Evolutionary conservation across 805 yeast genomes (phyloP), one percentile per base, ranked within the genome.

Genomic region (Teunomyces cretensis): DNA sequence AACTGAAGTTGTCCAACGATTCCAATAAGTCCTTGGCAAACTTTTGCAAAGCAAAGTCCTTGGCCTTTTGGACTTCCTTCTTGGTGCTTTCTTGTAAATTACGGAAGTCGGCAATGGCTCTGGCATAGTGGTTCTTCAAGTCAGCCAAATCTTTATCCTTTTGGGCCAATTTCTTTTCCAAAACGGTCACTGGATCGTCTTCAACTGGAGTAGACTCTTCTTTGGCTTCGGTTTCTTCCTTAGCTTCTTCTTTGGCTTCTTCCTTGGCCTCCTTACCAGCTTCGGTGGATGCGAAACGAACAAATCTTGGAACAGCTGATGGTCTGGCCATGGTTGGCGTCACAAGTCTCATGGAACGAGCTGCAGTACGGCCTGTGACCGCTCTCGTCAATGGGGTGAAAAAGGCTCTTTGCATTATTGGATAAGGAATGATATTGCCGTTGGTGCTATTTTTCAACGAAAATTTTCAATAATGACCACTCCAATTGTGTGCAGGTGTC

Each of bases 101-200:
- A 58, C 96, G 82, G 83, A 89, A 91, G 66, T 90, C 97, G 19
- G 97, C 96, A 46, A 89, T 78, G 17, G 96, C 78, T 55, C 96
- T 81, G 46, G 88, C 76, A 61, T 86, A 84, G 56, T 84, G 82
- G 65, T 89, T 95, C 67, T 88, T 90, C 71, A 86, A 72, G 55
- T 86, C 89, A 19, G 90, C 90, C 52, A 77, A 74, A 51, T 90
- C 96, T 60, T 81, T 83, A 56, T 78, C 84, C 61, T 83, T 88
- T 44, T 74, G 73, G 30, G 67, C 76, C 51, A 81, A 70, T 62
- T 85, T 81, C 22, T 67, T 70, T 58, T 79, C 72, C 50, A 84
- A 57, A 45, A 72, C 75, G 12, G 46, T 41, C 17, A 42, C 16
- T 30, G 37, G 41, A 22, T 45, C 46, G 13, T 37, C 47, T 27